A percentile compares a stretch with the other conserved stretches of the same genome.
These are phyloP conservation scores for Craspedostauros australis DNA, from an alignment of 108 stramenopile genomes.

Conservation along the genomic window DNA sequence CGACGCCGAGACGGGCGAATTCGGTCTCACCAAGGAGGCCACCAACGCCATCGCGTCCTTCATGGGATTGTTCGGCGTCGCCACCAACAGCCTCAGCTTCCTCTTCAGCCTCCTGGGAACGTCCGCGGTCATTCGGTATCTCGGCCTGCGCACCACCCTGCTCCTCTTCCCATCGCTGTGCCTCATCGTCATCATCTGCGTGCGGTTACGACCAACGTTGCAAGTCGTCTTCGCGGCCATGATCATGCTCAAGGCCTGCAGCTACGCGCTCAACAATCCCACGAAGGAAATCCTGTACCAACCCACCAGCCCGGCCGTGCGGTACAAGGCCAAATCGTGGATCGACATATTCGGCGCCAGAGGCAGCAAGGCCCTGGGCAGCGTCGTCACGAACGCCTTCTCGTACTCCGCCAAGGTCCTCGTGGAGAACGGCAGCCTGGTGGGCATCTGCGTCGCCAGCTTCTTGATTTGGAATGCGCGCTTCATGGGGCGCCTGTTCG, in stretches of 20 bases:
- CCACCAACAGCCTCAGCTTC: conserved; percentile 91
- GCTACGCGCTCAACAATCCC: conserved; percentile 96
- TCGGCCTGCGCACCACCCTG: conserved; percentile 85
- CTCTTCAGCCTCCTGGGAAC: conserved; percentile 91
- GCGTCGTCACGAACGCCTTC: conserved; percentile 93
- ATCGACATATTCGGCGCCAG: conserved; percentile 97
- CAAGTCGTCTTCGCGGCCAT: conserved; percentile 93
- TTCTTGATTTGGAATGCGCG: conserved; percentile 95
- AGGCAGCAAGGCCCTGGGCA: conserved; percentile 91
- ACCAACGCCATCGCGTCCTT: conserved; percentile 86
- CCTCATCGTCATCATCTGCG: conserved; percentile 73
- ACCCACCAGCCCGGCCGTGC: conserved; percentile 87
- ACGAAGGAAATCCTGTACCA: conserved; percentile 98
- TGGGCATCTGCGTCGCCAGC: conserved; percentile 80
- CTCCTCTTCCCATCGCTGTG: conserved; percentile 91
- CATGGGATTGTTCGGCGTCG: conserved; percentile 96
- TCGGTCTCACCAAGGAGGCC: conserved; percentile 66
- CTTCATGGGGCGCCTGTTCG: conserved; percentile 90
- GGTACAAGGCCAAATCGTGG: conserved; percentile 97
- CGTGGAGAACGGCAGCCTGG: conserved; percentile 84
- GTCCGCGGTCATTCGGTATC: conserved; percentile 89
- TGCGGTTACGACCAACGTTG: conserved; percentile 75
- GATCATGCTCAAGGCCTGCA: conserved; percentile 94
- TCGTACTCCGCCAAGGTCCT: conserved; percentile 66
- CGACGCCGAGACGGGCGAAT: conserved; percentile 53